phyloP scores from a whole-genome alignment of 2,329 filamentous ascomycete species.

The Calonectria pseudoreteaudii region DNA sequence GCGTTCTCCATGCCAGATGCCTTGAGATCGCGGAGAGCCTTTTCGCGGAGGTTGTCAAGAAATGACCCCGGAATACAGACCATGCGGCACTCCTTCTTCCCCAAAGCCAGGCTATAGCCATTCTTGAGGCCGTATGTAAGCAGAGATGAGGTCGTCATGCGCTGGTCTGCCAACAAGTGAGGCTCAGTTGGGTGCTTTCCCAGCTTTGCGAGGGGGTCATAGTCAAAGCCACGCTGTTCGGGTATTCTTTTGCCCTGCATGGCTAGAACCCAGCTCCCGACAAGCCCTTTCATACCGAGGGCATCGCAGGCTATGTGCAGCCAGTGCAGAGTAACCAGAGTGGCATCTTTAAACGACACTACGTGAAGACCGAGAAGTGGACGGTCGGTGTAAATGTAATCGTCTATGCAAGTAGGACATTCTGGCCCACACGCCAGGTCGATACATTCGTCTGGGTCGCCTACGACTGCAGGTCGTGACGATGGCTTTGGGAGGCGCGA shows the following conservation, averaged over 20 bases:
- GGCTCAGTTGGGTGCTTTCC: constrained; percentile 13
- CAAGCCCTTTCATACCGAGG: constrained; percentile 3
- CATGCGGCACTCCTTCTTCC: constrained; percentile 26
- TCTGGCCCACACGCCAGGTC: constrained; percentile 17
- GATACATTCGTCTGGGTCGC: constrained; percentile 7
- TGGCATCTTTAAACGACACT: constrained; percentile 15
- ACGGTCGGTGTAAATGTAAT: constrained; percentile 15
- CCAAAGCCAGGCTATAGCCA: constrained; percentile 1
- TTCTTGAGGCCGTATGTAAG: constrained; percentile 20
- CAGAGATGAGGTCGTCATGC: not conserved
- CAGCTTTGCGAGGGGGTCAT: constrained; percentile 13
- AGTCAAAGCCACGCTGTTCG: constrained; percentile 4
- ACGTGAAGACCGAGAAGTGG: constrained; percentile 13
- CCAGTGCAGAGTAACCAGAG: constrained; percentile 14
- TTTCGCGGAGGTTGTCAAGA: not conserved
- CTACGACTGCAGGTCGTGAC: not conserved
- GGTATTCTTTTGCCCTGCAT: constrained; percentile 8
- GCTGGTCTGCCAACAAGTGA: constrained; percentile 1
- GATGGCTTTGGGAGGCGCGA: constrained; percentile 20
- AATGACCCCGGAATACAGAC: constrained; percentile 23
- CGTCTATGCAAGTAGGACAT: constrained; percentile 14
- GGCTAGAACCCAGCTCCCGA: constrained; percentile 1
- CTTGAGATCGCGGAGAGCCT: constrained; percentile 2
- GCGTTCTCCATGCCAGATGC: not conserved
- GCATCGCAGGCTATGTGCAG: constrained; percentile 15